Base-by-base conservation (phyloP, 2,329 filamentous ascomycete genomes). In the Hypocrella siamensis region DNA sequence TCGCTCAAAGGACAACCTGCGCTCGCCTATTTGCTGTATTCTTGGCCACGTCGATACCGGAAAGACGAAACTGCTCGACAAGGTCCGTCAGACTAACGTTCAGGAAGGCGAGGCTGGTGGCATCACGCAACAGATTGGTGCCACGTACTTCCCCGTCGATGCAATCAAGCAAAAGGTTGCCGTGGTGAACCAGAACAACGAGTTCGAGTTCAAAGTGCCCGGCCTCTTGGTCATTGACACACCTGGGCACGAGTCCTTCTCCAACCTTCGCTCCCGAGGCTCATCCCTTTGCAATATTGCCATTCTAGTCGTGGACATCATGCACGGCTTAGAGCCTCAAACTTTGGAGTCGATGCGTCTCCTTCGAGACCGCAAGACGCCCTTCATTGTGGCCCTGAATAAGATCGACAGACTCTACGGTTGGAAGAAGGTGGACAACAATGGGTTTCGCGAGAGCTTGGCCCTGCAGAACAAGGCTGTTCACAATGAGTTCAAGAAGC, bases 231-330 rank as follows among this genome's bases (percentile, higher is more conserved):
- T 98, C 49, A 98, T 98, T 49, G 90, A 98, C 60, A 98, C 90
- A 1, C 92, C 90, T 48, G 90, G 90, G 63, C 90, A 98, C 85
- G 90, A 98, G 74, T 98, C 90, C 49, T 98, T 98, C 74, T 93
- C 88, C 40, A 98, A 98, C 61, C 63, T 98, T 42, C 81, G 92
- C 49, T 94, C 88, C 43, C 77, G 92, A 61, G 90, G 90, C 61
- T 96, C 90, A 26, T 96, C 86, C 11, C 81, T 98, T 36, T 98
- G 92, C 60, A 98, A 98, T 65, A 98, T 98, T 60, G 90, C 90
- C 46, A 98, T 98, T 53, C 65, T 98, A 43, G 92, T 98, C 26
- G 88, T 98, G 45, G 90, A 98, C 65, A 98, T 98, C 49, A 96
- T 98, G 90, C 90, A 98, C 71, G 92, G 92, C 52, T 72, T 98